phyloP scores from a whole-genome alignment of 306 rosid genomes.

The Luffa acutangula region DNA sequence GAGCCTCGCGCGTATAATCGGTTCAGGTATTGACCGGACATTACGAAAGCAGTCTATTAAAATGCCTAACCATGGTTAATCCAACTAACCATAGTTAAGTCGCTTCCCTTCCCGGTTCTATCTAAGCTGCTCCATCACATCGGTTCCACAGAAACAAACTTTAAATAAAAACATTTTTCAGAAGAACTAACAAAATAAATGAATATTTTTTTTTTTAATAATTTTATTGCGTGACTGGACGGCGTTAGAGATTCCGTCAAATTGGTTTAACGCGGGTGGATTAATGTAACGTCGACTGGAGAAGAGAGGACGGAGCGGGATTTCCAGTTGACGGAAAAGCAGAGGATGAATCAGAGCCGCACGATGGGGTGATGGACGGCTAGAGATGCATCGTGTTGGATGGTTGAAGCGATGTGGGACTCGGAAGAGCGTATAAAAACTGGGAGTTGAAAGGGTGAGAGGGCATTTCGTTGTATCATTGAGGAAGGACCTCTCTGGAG shows the following conservation, averaged over 20 bases:
- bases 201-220: not conserved
- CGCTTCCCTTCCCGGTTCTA: not conserved
- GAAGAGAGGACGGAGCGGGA: constrained; percentile 25
- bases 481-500: constrained; percentile 10
- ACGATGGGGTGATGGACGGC: constrained; percentile 29
- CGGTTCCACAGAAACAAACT: not conserved
- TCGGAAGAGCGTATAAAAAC: constrained; percentile 39
- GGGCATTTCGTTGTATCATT: constrained; percentile 41
- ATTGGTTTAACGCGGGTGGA: constrained; percentile 13
- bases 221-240: constrained; percentile 8
- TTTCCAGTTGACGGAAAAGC: constrained; percentile 23
- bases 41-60: not conserved
- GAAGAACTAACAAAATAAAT: not conserved
- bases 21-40: not conserved
- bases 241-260: constrained; percentile 35
- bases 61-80: not conserved
- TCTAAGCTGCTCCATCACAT: constrained; percentile 5
- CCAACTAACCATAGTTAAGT: constrained; percentile 2
- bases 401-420: constrained; percentile 26
- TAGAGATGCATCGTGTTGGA: constrained; percentile 16
- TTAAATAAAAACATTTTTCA: not conserved
- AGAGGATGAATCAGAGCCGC: constrained; percentile 21
- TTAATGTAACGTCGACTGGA: not conserved
- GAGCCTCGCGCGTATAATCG: not conserved
- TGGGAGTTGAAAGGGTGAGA: constrained; percentile 28